Evolutionary conservation across 2,329 filamentous ascomycete genomes (phyloP).

Genomic region (Mycosphaerella sp.): DNA sequence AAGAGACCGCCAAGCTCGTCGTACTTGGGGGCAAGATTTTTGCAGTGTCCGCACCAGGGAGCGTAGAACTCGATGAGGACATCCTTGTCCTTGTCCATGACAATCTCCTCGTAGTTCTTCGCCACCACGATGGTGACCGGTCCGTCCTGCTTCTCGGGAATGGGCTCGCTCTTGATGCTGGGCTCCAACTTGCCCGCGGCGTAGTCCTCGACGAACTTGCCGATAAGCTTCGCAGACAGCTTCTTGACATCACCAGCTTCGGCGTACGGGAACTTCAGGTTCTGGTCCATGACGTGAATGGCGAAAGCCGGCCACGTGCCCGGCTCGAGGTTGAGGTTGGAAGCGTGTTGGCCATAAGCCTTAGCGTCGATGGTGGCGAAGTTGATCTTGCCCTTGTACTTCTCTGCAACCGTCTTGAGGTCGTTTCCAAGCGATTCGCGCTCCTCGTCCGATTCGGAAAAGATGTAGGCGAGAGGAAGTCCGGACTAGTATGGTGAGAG

Average conservation of each 20-base stretch:
- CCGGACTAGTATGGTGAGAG: slow-evolving; percentile 52
- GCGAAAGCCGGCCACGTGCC: slow-evolving; percentile 96
- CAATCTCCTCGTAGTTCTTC: slow-evolving; percentile 85
- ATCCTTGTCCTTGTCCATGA: slow-evolving; percentile 92
- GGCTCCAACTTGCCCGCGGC: slow-evolving; percentile 81
- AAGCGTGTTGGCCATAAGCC: slow-evolving; percentile 86
- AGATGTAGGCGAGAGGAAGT: slow-evolving; percentile 94
- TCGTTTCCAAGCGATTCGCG: slow-evolving; percentile 68
- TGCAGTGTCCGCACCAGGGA: slow-evolving; percentile 70
- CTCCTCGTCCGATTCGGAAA: slow-evolving; percentile 86
- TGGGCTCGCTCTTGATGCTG: slow-evolving; percentile 96
- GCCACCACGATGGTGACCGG: slow-evolving; percentile 84
- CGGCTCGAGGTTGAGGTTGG: slow-evolving; percentile 93
- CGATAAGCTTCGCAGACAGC: slow-evolving; percentile 66
- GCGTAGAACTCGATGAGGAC: slow-evolving; percentile 98
- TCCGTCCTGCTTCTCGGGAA: slow-evolving; percentile 88
- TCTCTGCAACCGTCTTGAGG: slow-evolving; percentile 80
- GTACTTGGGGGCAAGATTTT: slow-evolving; percentile 61
- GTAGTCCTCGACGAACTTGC: slow-evolving; percentile 79
- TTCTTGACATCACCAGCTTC: slow-evolving; percentile 64
- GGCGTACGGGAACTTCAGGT: slow-evolving; percentile 86
- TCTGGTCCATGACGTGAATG: slow-evolving; percentile 92
- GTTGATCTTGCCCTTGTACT: slow-evolving; percentile 91
- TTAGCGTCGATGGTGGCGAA: slow-evolving; percentile 96
- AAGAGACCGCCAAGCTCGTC: slow-evolving; percentile 57